Evolutionary conservation across 2,329 filamentous ascomycete genomes (phyloP).

Genomic region (Pleomassaria siparia): DNA sequence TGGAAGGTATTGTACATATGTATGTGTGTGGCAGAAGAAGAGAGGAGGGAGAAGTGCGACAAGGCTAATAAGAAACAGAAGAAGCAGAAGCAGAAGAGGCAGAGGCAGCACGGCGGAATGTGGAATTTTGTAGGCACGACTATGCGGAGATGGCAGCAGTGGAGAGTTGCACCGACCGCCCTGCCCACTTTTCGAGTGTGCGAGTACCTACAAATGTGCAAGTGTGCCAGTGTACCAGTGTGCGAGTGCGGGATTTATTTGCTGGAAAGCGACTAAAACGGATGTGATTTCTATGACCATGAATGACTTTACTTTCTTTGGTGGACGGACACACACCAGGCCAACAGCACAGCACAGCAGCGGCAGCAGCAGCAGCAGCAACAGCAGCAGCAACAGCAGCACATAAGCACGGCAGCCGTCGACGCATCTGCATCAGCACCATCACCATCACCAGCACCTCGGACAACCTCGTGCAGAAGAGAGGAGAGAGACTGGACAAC

Average conservation of each 20-base stretch:
- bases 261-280: constrained; percentile 1
- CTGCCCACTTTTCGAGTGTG: background rate
- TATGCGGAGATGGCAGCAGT: constrained; percentile 1
- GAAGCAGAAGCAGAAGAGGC: background rate
- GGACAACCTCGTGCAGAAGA: too few species aligned
- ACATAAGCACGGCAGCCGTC: too few species aligned
- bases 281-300: constrained; percentile 1
- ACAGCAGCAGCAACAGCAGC: too few species aligned
- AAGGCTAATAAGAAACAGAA: background rate
- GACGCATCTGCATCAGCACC: too few species aligned
- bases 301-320: background rate
- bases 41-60: background rate
- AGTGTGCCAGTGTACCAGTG: too few species aligned
- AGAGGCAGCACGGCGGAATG: background rate
- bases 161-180: background rate
- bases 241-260: constrained; percentile 3
- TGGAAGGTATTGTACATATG: too few species aligned
- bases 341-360: background rate
- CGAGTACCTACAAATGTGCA: too few species aligned
- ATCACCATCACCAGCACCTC: too few species aligned
- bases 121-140: background rate
- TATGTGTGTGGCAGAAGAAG: too few species aligned
- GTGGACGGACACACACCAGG: background rate
- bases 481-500: too few species aligned
- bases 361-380: too few species aligned